Evolutionary conservation across 345 rosid species (phyloP), one percentile per base, ranked within the genome.

Genomic region (Hibiscus syriacus): DNA sequence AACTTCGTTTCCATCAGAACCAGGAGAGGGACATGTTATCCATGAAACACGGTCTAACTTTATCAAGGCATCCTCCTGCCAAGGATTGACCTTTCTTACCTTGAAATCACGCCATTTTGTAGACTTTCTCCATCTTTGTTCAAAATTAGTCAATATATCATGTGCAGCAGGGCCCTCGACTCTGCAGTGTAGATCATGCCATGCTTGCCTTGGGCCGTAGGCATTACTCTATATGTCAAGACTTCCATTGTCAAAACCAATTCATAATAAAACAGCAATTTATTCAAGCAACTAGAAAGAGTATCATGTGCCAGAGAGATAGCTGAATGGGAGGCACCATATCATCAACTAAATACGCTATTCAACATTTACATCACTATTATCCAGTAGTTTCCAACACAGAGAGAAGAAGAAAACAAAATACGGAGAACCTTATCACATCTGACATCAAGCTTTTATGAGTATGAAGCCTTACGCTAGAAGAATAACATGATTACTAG

Each of bases 151-250:
- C 67, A 84, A 62, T 75, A 86, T 68, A 69, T 88, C 91, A 61
- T 86, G 79, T 45, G 94, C 91, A 65, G 91, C 95, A 54, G 90
- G 86, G 29, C 95, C 91, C 67, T 86, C 95, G 22, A 88, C 73
- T 72, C 81, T 88, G 74, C 90, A 88, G 61, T 88, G 95, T 49
- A 84, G 49, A 72, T 88, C 95, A 68, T 88, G 95, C 95, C 95
- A 88, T 0, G 95, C 91, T 76, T 88, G 86, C 69, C 95, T 83
- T n/a, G 95, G 95, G 69, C 76, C 69, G 71, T 63, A 66, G 36
- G 80, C 52, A 67, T 50, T 41, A 55, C 81, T 74, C 94, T 83
- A 70, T 22, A 78, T 26, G 56, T 19, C 62, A 60, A 32, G 54
- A 64, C 16, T 50, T 49, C 20, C 41, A 53, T 23, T n/a, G 46